These are phyloP conservation scores for Simmondsia chinensis DNA, from an alignment of 148 eudicot genomes.

Conservation along the genomic window DNA sequence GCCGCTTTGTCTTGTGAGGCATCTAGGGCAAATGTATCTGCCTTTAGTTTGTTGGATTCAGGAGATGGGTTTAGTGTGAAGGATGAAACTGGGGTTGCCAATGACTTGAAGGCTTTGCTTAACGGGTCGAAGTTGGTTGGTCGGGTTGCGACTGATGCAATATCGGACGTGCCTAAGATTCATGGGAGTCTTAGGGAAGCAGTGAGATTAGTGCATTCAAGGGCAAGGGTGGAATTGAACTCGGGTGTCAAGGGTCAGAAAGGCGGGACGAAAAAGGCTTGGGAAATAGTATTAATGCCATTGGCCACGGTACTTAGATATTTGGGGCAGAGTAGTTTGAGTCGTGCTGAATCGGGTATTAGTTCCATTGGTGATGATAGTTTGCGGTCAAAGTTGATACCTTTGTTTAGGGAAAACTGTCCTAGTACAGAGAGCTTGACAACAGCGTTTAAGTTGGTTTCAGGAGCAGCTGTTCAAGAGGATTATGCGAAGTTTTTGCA, in stretches of 20 bases:
- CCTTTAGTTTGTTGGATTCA: constrained; percentile 46
- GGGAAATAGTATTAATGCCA: constrained; percentile 19
- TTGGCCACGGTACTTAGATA: constrained; percentile 21
- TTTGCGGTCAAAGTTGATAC: constrained; percentile 21
- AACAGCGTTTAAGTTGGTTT: constrained; percentile 14
- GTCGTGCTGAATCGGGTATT: constrained; percentile 25
- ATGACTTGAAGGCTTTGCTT: constrained; percentile 71
- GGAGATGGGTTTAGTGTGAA: constrained; percentile 66
- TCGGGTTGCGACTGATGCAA: constrained; percentile 21
- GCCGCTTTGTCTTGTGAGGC: constrained; percentile 84
- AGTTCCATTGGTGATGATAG: constrained; percentile 22
- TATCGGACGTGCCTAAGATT: constrained; percentile 40
- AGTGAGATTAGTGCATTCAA: constrained; percentile 39
- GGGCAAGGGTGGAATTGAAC: constrained; percentile 45
- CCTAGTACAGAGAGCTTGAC: constrained; percentile 20
- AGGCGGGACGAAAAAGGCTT: constrained; percentile 18
- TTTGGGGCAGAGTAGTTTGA: constrained; percentile 45
- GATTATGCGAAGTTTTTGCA: constrained; percentile 41
- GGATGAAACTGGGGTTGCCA: constrained; percentile 65
- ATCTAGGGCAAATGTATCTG: constrained; percentile 26
- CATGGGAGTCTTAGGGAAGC: constrained; percentile 60
- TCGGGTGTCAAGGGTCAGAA: constrained; percentile 20
- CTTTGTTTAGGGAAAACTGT: constrained; percentile 26
- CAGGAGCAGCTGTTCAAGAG: constrained; percentile 25
- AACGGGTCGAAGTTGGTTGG: constrained; percentile 73